Base-by-base conservation (phyloP, 345 rosid genomes). In the Bruguiera parviflora region DNA sequence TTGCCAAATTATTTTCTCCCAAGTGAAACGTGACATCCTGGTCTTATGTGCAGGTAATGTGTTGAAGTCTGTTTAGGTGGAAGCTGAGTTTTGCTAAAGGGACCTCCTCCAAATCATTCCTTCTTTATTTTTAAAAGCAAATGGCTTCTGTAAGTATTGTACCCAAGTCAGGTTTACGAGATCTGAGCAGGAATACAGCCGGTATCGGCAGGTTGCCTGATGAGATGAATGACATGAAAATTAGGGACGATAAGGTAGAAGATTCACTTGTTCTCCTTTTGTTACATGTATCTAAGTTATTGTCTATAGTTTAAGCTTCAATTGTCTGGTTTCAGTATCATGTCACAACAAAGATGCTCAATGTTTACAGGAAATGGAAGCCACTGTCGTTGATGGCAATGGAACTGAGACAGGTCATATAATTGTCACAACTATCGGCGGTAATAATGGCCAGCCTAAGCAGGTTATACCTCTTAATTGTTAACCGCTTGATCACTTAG, bases 161-260 rank as follows among this genome's bases (percentile, higher is more conserved):
- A 55, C 84, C 90, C 21, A 46, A 83, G 67, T 75, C 85, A 58
- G 89, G 88, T 62, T 75, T 84, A 66, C 84, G 90, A 79, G 88
- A 83, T 63, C 77, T 82, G 52, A 71, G 62, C 67, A 87, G 82
- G 65, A 83, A 87, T 70, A 51, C 79, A 29, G 75, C 72, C 28
- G 87, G 87, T 68, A 89, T 84, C 56, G 98, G 89, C 84, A 87
- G 80, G 78, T 80, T 94, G 77, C 97, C 97, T 25, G 85, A 83
- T 27, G 96, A 89, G 81, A 87, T 91, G 86, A 94, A 89, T 61
- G 89, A 84, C 75, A 91, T 94, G 98, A 94, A 87, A 71, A 93
- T 93, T 63, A 85, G 87, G 76, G 97, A 91, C 68, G 97, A 91
- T 65, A 91, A 87, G 88, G 97, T 91, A 75, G 51, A 21, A 24